Evolutionary conservation across 805 yeast genomes (phyloP).

Genomic region (Teunomyces atbi): DNA sequence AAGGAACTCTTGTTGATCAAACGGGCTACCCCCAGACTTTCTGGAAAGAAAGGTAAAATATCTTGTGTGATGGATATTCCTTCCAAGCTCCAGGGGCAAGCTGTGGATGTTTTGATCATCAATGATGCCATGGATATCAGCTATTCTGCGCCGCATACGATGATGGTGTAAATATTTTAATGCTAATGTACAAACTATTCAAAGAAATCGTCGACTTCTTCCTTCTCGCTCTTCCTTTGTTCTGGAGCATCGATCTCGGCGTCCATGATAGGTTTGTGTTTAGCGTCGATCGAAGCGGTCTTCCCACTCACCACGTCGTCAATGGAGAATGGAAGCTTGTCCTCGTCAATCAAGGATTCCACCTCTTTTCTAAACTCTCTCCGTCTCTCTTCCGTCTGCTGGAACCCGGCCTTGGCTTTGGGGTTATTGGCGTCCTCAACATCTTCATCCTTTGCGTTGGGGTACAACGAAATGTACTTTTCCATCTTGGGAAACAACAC

Average conservation of each 20-base stretch:
- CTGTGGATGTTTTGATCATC: constrained; percentile 48
- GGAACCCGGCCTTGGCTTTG: constrained; percentile 42
- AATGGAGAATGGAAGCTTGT: constrained; percentile 51
- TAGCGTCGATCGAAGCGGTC: constrained; percentile 15
- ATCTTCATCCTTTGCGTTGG: constrained; percentile 33
- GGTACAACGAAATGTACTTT: constrained; percentile 79
- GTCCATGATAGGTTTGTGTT: constrained; percentile 14
- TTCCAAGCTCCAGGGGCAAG: constrained; percentile 44
- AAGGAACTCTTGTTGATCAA: constrained; percentile 64
- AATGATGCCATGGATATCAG: constrained; percentile 66
- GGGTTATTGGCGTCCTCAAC: constrained; percentile 19
- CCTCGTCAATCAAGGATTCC: constrained; percentile 49
- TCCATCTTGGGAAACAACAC: constrained; percentile 73
- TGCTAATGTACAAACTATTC: constrained; percentile 15
- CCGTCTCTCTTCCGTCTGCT: constrained; percentile 43
- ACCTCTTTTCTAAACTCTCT: constrained; percentile 48
- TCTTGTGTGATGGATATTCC: constrained; percentile 50
- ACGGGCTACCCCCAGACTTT: constrained; percentile 64
- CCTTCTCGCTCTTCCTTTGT: constrained; percentile 11
- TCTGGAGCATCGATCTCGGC: constrained; percentile 48
- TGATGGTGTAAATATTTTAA: constrained; percentile 2
- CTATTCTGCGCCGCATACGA: constrained; percentile 24
- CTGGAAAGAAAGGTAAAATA: constrained; percentile 38
- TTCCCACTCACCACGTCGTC: constrained; percentile 47
- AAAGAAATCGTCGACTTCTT: constrained; percentile 28